Conservation (phyloP, 176 grass and related monocot species). For the Aegilops speltoides region DNA sequence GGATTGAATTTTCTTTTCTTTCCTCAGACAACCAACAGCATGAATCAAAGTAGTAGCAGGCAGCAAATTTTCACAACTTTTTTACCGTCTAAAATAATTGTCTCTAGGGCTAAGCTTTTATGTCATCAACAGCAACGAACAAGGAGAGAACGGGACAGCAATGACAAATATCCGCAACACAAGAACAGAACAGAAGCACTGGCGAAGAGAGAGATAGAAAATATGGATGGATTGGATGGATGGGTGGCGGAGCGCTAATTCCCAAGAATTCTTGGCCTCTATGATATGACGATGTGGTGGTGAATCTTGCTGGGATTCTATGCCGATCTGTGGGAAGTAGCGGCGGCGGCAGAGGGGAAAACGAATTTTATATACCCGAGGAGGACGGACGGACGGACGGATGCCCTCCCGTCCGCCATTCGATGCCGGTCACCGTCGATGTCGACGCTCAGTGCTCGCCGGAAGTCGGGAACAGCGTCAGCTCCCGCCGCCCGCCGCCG, state of each 20-base stretch:
- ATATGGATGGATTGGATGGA: neutral
- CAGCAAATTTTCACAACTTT: slow-evolving; percentile 24
- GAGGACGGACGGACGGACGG: slow-evolving; percentile 37
- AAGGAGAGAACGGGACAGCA: slow-evolving; percentile 18
- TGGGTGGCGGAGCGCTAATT: slow-evolving; percentile 26
- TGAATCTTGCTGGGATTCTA: slow-evolving; percentile 41
- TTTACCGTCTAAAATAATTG: slow-evolving; percentile 45
- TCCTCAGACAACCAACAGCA: neutral
- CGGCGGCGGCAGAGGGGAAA: slow-evolving; percentile 26
- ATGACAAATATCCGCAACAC: slow-evolving; percentile 40
- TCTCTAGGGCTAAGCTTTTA: slow-evolving; percentile 46
- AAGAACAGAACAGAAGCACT: slow-evolving; percentile 11
- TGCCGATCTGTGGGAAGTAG: slow-evolving; percentile 50
- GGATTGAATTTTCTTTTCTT: neutral
- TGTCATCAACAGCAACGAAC: slow-evolving; percentile 42
- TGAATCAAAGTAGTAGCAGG: neutral
- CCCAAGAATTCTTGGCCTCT: slow-evolving; percentile 54
- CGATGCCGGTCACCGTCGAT: slow-evolving; percentile 22
- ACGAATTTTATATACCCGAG: slow-evolving; percentile 65
- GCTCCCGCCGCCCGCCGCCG: slow-evolving; percentile 51
- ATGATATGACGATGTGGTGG: neutral
- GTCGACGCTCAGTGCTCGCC: slow-evolving; percentile 53
- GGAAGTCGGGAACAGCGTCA: slow-evolving; percentile 81
- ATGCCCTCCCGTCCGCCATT: neutral
- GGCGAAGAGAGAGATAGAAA: neutral